These are phyloP conservation scores for Hordeum pubiflorum DNA, from an alignment of 202 grass and related monocot genomes.

Conservation along the genomic window DNA sequence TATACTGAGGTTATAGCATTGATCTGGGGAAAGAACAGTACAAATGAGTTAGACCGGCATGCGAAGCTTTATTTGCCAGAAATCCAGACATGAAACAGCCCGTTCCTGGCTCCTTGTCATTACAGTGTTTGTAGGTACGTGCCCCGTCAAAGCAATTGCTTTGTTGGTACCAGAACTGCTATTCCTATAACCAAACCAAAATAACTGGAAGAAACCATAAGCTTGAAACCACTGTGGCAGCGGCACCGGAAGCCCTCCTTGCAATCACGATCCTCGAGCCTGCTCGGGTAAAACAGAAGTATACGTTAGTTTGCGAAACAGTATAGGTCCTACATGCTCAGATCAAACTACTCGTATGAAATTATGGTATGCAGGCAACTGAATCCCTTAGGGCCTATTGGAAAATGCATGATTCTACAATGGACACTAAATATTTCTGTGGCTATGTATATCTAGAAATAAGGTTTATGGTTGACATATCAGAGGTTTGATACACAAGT, in stretches of 20 bases:
- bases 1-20: neutral
- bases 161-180: neutral
- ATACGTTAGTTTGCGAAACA: conserved; percentile 5
- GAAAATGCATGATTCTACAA: neutral
- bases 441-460: neutral
- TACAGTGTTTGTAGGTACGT: conserved; percentile 1
- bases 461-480: neutral
- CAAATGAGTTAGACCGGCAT: neutral
- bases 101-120: neutral
- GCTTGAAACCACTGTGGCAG: neutral
- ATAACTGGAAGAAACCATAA: neutral
- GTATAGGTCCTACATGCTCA: neutral
- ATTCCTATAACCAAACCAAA: conserved; percentile 5
- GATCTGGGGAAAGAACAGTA: neutral
- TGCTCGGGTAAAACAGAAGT: conserved; percentile 7
- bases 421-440: neutral
- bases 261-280: conserved; percentile 3
- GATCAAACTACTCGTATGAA: neutral
- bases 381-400: neutral
- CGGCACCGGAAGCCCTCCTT: neutral
- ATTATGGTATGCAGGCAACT: neutral
- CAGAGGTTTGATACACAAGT: neutral
- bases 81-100: conserved; percentile 12
- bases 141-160: neutral
- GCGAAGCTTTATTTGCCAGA: conserved; percentile 29